A percentile compares a stretch with the other conserved stretches of the same genome.
These are phyloP conservation scores for Vitis rupestris DNA, from an alignment of 164 flowering plant genomes.

Conservation along the genomic window DNA sequence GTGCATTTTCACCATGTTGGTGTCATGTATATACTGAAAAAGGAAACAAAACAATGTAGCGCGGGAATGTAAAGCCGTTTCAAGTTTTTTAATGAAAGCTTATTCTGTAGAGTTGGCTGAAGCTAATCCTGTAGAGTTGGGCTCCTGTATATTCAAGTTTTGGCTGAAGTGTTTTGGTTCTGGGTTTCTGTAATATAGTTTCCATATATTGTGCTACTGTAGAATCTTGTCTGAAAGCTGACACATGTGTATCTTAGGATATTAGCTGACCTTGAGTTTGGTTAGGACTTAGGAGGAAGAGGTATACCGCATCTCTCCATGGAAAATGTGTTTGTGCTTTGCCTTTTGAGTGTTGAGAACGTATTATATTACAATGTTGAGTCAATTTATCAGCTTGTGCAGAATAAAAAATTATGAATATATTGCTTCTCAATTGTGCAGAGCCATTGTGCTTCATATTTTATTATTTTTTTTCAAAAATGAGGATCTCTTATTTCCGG, in stretches of 20 bases:
- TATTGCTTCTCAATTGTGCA: too few species aligned
- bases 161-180: background rate
- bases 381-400: too few species aligned
- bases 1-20: background rate
- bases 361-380: too few species aligned
- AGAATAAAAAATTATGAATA: too few species aligned
- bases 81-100: too few species aligned
- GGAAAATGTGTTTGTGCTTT: too few species aligned
- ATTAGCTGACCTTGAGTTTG: background rate
- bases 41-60: background rate
- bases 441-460: too few species aligned
- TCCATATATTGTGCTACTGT: background rate
- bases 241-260: background rate
- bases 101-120: background rate
- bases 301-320: too few species aligned
- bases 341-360: too few species aligned
- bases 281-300: too few species aligned
- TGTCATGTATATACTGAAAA: slow-evolving; percentile 1
- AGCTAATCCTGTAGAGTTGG: slow-evolving; percentile 3
- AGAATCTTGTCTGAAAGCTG: background rate
- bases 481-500: too few species aligned
- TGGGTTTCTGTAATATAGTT: background rate
- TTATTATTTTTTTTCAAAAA: too few species aligned
- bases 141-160: slow-evolving; percentile 5
- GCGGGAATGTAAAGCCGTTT: slow-evolving; percentile 8